Percentiles rank a stretch among this genome's conserved stretches.
Conservation (phyloP, 208 protist species). For the Trypanosoma brucei region DNA sequence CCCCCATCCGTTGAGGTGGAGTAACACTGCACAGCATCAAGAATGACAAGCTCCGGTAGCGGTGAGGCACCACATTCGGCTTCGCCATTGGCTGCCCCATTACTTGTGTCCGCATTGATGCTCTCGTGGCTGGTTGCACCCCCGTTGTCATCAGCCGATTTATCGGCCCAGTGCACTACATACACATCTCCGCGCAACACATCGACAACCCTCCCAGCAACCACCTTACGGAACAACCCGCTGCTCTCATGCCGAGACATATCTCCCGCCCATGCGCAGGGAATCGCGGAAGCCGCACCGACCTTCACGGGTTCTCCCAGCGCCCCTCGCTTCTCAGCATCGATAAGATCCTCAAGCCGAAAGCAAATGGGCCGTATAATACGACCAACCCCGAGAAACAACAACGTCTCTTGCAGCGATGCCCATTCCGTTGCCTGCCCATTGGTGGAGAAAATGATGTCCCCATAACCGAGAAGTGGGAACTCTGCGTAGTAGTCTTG, state of each 20-base stretch:
- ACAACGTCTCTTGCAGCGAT: slow-evolving; percentile 48
- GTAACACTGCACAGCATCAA: slow-evolving; percentile 46
- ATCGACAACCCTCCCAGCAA: slow-evolving; percentile 34
- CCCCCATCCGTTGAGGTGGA: slow-evolving; percentile 22
- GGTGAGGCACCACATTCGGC: neutral
- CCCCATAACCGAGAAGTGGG: slow-evolving; percentile 41
- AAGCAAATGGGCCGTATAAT: slow-evolving; percentile 33
- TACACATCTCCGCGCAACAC: slow-evolving; percentile 54
- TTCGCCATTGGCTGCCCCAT: neutral
- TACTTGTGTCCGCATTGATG: neutral
- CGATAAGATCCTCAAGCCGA: slow-evolving; percentile 24
- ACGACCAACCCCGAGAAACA: slow-evolving; percentile 31
- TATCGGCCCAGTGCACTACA: slow-evolving; percentile 33
- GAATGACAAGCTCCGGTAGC: slow-evolving; percentile 28
- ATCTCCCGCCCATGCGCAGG: slow-evolving; percentile 22
- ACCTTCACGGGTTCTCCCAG: neutral
- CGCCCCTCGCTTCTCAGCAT: slow-evolving; percentile 14
- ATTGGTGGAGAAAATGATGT: slow-evolving; percentile 37
- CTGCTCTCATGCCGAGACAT: slow-evolving; percentile 17
- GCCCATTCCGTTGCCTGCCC: slow-evolving; percentile 21
- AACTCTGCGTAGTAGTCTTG: slow-evolving; percentile 42
- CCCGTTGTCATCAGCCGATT: neutral
- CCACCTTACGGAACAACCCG: slow-evolving; percentile 14
- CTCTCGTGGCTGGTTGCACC: neutral
- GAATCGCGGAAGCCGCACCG: neutral